Percentiles rank a stretch among this genome's conserved stretches.
phyloP scores from a whole-genome alignment of 352 stramenopile genomes.

The Achlya hypogyna region DNA sequence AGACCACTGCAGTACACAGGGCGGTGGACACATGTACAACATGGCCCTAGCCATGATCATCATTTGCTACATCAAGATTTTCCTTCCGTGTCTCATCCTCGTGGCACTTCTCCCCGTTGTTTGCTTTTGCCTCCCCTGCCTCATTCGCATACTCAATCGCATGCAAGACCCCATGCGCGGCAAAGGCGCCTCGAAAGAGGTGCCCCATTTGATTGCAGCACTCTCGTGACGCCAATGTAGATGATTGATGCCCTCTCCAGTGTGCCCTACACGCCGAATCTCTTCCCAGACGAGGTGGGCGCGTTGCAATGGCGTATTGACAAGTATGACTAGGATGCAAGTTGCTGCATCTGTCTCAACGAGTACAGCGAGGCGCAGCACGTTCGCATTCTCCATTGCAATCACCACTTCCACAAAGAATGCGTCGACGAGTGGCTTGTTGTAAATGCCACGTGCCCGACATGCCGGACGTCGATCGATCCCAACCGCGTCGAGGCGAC shows the following conservation, averaged over 20 bases:
- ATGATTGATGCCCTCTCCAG: slow-evolving; percentile 4
- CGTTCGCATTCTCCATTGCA: slow-evolving; percentile 89
- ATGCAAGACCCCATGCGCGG: slow-evolving; percentile 81
- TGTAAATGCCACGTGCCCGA: slow-evolving; percentile 82
- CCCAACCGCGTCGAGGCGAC: neutral
- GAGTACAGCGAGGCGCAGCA: slow-evolving; percentile 83
- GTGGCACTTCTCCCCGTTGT: slow-evolving; percentile 85
- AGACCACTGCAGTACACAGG: slow-evolving; percentile 47
- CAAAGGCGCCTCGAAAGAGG: slow-evolving; percentile 77
- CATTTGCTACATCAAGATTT: slow-evolving; percentile 90
- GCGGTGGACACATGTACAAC: slow-evolving; percentile 69
- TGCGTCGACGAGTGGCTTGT: slow-evolving; percentile 85
- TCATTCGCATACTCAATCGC: slow-evolving; percentile 86
- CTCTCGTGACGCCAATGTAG: neutral
- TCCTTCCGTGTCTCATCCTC: slow-evolving; percentile 85
- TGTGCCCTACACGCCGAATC: neutral
- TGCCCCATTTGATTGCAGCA: too few species aligned
- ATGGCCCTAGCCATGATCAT: slow-evolving; percentile 87
- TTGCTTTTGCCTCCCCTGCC: slow-evolving; percentile 90
- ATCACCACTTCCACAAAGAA: slow-evolving; percentile 93
- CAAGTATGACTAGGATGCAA: slow-evolving; percentile 54
- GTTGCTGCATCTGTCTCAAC: slow-evolving; percentile 88
- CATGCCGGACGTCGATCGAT: slow-evolving; percentile 79
- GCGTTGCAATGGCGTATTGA: neutral
- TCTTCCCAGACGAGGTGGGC: slow-evolving; percentile 30